Base-by-base conservation (phyloP, 495 filamentous ascomycete genomes). In the Hypomontagnella monticulosa region DNA sequence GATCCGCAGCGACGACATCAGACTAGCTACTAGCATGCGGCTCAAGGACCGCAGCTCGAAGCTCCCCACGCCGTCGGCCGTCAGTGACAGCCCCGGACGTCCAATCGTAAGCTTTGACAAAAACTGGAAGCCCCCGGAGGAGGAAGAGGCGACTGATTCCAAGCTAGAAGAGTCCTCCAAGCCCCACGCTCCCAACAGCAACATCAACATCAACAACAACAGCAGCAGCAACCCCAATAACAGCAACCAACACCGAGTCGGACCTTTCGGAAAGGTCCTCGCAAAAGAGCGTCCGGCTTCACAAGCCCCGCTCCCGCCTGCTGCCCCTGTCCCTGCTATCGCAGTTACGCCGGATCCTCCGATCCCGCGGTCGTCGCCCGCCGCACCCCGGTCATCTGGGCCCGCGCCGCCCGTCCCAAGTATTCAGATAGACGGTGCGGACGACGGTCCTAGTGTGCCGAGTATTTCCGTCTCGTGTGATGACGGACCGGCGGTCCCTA, bases 61-160 rank as follows among this genome's bases (percentile, higher is more conserved):
- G 67, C 78, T 97, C 30, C 93, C 93, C 4, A 93, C 87, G 70
- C 93, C 93, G 67, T 90, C 90, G 27, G 85, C 91, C 38, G 92
- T 97, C 73, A 95, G 91, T 78, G 88, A 96, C 76, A 88, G 82
- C 62, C 87, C 89, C 53, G 91, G 91, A 52, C 85, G 93, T 69
- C 93, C 92, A 50, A 97, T 97, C 75, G 92, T 97, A 79, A 97
- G 93, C 83, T 97, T 97, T 81, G 86, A 93, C 74, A 81, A 80
- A 66, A 81, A 88, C 75, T 95, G 91, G 92, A 90, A 88, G 78
- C 85, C 91, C 55, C 80, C 75, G 63, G 83, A 78, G 71, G 52
- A 66, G 70, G 50, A 71, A 57, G 82, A 83, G 75, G 79, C 82
- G 78, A 77, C 82, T 85, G 83, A 85, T 83, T 73, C 75, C 50